Evolutionary conservation across 768 basidiomycete genomes (phyloP).

Genomic region (Terana coerulea): DNA sequence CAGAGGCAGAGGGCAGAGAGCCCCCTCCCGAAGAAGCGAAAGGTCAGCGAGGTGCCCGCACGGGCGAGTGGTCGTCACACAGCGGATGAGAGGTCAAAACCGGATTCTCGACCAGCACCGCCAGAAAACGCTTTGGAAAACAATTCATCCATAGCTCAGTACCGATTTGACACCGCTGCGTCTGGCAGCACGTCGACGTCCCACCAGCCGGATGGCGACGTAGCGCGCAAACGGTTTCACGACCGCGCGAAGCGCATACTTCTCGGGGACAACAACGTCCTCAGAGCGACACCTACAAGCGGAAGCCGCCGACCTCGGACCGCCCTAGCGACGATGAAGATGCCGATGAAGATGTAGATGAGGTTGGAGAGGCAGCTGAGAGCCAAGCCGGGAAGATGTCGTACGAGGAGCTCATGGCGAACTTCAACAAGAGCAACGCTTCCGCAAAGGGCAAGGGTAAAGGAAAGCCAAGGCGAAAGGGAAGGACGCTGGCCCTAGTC

Average conservation of each 20-base stretch:
- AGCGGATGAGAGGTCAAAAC: not conserved
- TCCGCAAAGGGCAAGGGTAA: slow-evolving; percentile 29
- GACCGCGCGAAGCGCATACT: slow-evolving; percentile 50
- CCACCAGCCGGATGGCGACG: slow-evolving; percentile 13
- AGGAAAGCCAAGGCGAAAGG: slow-evolving; percentile 17
- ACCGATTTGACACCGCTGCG: slow-evolving; percentile 38
- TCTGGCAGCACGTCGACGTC: not conserved
- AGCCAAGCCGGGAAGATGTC: not conserved
- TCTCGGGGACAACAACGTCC: slow-evolving; percentile 42
- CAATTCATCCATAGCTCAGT: slow-evolving; percentile 30
- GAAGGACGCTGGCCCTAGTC: slow-evolving; percentile 1
- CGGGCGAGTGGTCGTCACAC: not conserved
- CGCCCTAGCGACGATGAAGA: slow-evolving; percentile 24
- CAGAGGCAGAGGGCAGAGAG: not conserved
- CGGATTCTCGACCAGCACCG: no score
- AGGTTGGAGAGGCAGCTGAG: not conserved
- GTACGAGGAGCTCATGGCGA: slow-evolving; percentile 31
- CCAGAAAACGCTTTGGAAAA: not conserved
- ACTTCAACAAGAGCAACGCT: slow-evolving; percentile 32
- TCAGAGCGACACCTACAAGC: slow-evolving; percentile 18
- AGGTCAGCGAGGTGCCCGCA: not conserved
- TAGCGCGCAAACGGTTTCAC: slow-evolving; percentile 22
- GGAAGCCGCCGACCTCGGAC: slow-evolving; percentile 21
- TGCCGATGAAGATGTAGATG: slow-evolving; percentile 1
- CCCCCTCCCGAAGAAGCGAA: slow-evolving; percentile 8